phyloP scores from a whole-genome alignment of 495 filamentous ascomycete species.

The Umbilicaria muhlenbergii region DNA sequence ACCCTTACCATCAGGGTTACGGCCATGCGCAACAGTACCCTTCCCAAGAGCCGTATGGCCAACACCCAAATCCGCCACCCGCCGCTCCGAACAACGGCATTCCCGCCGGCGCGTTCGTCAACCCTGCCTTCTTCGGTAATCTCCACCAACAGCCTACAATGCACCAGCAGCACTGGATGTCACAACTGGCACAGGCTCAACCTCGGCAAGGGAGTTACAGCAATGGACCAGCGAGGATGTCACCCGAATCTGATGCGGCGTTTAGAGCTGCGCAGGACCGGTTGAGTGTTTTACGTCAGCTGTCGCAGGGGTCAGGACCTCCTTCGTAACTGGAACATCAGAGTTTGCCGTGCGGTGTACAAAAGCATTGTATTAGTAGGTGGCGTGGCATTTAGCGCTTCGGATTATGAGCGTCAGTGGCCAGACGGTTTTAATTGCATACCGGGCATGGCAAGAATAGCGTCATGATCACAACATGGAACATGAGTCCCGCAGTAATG shows the following conservation, averaged over 20 bases:
- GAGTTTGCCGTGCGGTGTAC: constrained; percentile 6
- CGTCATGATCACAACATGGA: too few species aligned
- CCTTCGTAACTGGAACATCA: constrained; percentile 1
- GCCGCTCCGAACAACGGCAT: constrained; percentile 13
- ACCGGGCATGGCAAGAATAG: too few species aligned
- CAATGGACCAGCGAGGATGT: constrained; percentile 14
- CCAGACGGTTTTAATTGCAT: too few species aligned
- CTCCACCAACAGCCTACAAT: constrained; percentile 22
- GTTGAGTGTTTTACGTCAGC: constrained; percentile 28
- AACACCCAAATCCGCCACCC: constrained; percentile 14
- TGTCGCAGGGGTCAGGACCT: constrained; percentile 16
- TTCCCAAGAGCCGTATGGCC: constrained; percentile 15
- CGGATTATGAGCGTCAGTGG: too few species aligned
- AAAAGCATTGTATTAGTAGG: constrained; percentile 18
- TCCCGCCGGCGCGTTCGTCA: constrained; percentile 42
- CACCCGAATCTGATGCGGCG: constrained; percentile 5
- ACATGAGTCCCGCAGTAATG: too few species aligned
- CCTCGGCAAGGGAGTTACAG: constrained; percentile 26
- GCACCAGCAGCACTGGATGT: constrained; percentile 20
- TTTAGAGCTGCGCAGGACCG: constrained; percentile 23
- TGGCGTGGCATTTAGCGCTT: background rate
- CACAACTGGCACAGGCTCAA: constrained; percentile 20
- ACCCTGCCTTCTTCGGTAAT: constrained; percentile 46
- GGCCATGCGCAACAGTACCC: constrained; percentile 20
- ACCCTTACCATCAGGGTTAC: constrained; percentile 15